phyloP scores from a whole-genome alignment of 1,284 basidiomycete genomes.

The Naganishia albida region DNA sequence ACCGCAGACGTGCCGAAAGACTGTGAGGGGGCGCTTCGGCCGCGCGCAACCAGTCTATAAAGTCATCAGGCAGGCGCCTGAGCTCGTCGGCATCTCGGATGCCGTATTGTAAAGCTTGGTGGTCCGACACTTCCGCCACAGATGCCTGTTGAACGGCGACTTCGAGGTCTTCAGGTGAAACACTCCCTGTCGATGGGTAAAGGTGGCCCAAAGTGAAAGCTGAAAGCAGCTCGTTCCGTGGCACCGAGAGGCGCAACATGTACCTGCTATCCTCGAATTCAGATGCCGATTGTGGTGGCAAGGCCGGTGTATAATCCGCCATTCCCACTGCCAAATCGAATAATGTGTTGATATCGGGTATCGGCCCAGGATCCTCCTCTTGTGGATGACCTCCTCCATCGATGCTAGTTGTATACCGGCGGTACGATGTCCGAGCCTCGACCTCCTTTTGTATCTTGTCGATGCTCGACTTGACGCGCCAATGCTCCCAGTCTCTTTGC shows the following conservation, averaged over 20 bases:
- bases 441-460: slow-evolving; percentile 64
- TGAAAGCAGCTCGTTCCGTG: slow-evolving; percentile 72
- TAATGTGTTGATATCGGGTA: slow-evolving; percentile 65
- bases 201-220: slow-evolving; percentile 57
- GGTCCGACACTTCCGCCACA: slow-evolving; percentile 44
- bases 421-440: slow-evolving; percentile 5
- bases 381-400: background rate
- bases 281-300: slow-evolving; percentile 75
- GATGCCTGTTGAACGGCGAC: slow-evolving; percentile 40
- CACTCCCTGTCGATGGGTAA: slow-evolving; percentile 40
- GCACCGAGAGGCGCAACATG: slow-evolving; percentile 86
- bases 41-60: slow-evolving; percentile 49
- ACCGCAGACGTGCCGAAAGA: background rate
- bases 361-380: slow-evolving; percentile 15
- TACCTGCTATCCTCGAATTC: slow-evolving; percentile 85
- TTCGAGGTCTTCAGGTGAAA: slow-evolving; percentile 7
- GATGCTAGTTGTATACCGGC: background rate
- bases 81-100: slow-evolving; percentile 36
- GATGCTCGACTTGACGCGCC: slow-evolving; percentile 76
- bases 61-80: slow-evolving; percentile 45
- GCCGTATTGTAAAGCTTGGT: slow-evolving; percentile 45
- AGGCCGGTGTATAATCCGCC: slow-evolving; percentile 71
- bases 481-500: slow-evolving; percentile 93
- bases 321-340: slow-evolving; percentile 70
- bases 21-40: slow-evolving; percentile 36